Base-by-base conservation (phyloP, 2,329 filamentous ascomycete genomes). In the Penicillium sp. region DNA sequence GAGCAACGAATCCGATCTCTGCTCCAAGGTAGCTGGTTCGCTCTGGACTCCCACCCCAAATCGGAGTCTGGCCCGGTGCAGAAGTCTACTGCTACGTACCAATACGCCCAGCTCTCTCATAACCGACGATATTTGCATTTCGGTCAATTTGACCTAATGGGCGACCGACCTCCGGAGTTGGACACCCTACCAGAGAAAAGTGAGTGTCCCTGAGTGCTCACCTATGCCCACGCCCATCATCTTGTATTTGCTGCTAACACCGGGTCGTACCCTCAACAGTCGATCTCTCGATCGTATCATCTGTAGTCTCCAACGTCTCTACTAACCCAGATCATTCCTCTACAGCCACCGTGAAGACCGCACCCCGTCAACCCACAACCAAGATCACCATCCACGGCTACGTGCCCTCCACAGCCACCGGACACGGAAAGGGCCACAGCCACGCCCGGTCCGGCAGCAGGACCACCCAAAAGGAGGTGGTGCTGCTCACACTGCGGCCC, bases 1-100 rank as follows among this genome's bases (percentile, higher is more conserved):
- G 93, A 98, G 71, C 93, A 98, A 69, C 83, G 93, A 33, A 87
- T 97, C 53, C 80, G 93, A 47, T 96, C 90, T 64, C 75, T 98
- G 34, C 78, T 97, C 4, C 80, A 88, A 58, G 93, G 93, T 6
- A 83, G 86, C 9, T 98, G 93, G 93, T 98, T 97, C 58, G 76
- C 80, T 3, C 71, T 72, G 41, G 67, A 72, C 67, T 73, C 65
- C 70, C 77, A 68, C 68, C 77, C 71, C 57, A 72, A 67, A 62
- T 69, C 63, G 64, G 79, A 75, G 26, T 26, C 28, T 57, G 75
- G 68, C 45, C 66, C 64, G 54, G 71, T 64, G 53, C 72, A 63
- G 52, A 71, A 68, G 46, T 64, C 68, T 48, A 64, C 69, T 3
- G 77, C 77, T 10, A 74, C 80, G 6, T 95, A 88, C 83, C 82